These are phyloP conservation scores for Ceratobasidium sp. DNA, from an alignment of 1,284 basidiomycete genomes.

Conservation along the genomic window DNA sequence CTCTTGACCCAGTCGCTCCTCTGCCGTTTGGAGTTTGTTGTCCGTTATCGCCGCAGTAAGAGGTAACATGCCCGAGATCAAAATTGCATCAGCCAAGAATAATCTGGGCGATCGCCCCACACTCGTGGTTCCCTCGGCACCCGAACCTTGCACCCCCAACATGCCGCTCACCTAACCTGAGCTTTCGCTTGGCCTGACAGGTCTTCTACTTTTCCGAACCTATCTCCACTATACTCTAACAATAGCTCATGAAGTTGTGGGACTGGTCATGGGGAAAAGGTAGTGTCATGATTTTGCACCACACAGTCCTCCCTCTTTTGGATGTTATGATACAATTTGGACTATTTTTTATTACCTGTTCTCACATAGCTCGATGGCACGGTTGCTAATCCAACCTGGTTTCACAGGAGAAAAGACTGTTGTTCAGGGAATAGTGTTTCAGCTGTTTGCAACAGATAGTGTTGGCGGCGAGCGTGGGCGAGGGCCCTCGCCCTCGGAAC, in stretches of 20 bases:
- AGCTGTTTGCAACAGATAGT: neutral
- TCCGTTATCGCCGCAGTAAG: slow-evolving; percentile 22
- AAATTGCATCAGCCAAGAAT: neutral
- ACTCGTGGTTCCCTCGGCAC: slow-evolving; percentile 6
- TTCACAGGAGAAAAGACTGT: neutral
- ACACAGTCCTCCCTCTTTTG: neutral
- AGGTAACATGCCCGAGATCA: slow-evolving; percentile 14
- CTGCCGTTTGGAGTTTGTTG: neutral
- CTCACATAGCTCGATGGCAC: neutral
- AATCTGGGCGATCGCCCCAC: slow-evolving; percentile 4
- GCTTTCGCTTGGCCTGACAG: neutral
- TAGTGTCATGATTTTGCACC: neutral
- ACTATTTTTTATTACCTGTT: neutral
- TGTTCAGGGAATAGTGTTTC: neutral
- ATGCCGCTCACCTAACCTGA: slow-evolving; percentile 18
- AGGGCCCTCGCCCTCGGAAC: no score
- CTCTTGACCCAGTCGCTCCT: neutral
- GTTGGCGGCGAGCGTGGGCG: no score
- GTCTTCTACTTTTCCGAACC: neutral
- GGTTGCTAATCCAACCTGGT: neutral
- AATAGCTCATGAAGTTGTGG: slow-evolving; percentile 15
- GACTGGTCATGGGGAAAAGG: neutral
- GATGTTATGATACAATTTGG: neutral
- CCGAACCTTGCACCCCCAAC: neutral
- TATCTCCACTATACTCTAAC: neutral